These are phyloP conservation scores for Picochlorum sp. DNA, from an alignment of 139 green algal genomes.

Conservation along the genomic window DNA sequence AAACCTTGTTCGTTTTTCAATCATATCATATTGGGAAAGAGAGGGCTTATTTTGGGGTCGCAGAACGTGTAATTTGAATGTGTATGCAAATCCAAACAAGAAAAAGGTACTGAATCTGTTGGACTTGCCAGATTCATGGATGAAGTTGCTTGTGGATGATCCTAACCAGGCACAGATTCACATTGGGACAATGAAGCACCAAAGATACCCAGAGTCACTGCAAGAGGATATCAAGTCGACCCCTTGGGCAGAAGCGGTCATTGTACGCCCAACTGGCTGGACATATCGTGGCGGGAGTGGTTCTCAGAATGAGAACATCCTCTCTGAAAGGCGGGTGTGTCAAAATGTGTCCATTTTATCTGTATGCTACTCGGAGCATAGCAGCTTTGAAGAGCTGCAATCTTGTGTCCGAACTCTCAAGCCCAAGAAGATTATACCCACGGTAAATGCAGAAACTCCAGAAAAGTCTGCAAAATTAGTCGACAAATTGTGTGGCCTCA, in stretches of 20 bases:
- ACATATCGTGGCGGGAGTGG: background rate
- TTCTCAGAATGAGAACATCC: background rate
- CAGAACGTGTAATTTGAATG: slow-evolving; percentile 51
- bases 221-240: background rate
- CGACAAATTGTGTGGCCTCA: slow-evolving; percentile 32
- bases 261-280: slow-evolving; percentile 5
- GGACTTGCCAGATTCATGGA: slow-evolving; percentile 31
- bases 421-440: slow-evolving; percentile 46
- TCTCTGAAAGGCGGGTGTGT: background rate
- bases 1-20: slow-evolving; percentile 83
- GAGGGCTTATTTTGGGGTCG: slow-evolving; percentile 76
- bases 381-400: slow-evolving; percentile 53
- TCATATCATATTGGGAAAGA: slow-evolving; percentile 90
- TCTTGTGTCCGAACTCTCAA: slow-evolving; percentile 60
- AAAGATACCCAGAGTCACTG: background rate
- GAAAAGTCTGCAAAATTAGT: slow-evolving; percentile 35
- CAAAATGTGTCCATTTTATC: slow-evolving; percentile 58
- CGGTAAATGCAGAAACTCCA: slow-evolving; percentile 51
- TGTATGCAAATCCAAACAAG: slow-evolving; percentile 68
- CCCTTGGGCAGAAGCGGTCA: background rate
- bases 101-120: slow-evolving; percentile 48
- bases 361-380: slow-evolving; percentile 77
- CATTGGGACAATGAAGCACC: background rate
- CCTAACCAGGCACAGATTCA: background rate
- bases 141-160: background rate